Evolutionary conservation across 805 yeast genomes (phyloP).

Genomic region (Candida incommunis): DNA sequence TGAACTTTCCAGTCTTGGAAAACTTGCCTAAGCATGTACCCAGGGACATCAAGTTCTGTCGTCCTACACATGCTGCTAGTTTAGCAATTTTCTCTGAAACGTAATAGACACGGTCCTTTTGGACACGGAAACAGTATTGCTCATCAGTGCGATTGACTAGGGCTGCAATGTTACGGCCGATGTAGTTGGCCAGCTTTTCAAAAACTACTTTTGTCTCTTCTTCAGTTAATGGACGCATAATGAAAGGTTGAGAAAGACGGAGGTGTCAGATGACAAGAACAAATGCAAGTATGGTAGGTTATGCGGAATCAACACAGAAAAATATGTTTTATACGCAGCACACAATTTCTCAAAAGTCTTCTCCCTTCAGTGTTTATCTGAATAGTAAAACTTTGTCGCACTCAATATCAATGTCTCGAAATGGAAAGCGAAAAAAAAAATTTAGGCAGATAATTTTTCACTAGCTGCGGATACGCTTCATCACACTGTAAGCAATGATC

Average conservation of each 20-base stretch:
- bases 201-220: constrained; percentile 93
- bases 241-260: too few species aligned
- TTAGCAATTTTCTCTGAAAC: constrained; percentile 67
- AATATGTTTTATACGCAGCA: too few species aligned
- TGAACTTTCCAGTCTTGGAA: constrained; percentile 93
- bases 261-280: too few species aligned
- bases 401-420: too few species aligned
- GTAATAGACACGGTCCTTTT: constrained; percentile 92
- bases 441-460: too few species aligned
- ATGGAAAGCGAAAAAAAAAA: too few species aligned
- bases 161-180: constrained; percentile 87
- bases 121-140: constrained; percentile 90
- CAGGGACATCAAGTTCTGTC: constrained; percentile 80
- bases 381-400: too few species aligned
- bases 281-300: too few species aligned
- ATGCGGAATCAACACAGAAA: too few species aligned
- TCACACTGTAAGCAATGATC: too few species aligned
- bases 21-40: constrained; percentile 94
- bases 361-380: too few species aligned
- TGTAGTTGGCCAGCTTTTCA: constrained; percentile 89
- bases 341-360: too few species aligned
- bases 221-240: constrained; percentile 90
- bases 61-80: constrained; percentile 79
- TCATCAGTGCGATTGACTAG: constrained; percentile 70
- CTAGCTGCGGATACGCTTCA: background rate